A percentile compares a stretch with the other conserved stretches of the same genome.
Evolutionary conservation across 805 yeast species (phyloP).

Genomic region (Zygoascus biomembranicola): DNA sequence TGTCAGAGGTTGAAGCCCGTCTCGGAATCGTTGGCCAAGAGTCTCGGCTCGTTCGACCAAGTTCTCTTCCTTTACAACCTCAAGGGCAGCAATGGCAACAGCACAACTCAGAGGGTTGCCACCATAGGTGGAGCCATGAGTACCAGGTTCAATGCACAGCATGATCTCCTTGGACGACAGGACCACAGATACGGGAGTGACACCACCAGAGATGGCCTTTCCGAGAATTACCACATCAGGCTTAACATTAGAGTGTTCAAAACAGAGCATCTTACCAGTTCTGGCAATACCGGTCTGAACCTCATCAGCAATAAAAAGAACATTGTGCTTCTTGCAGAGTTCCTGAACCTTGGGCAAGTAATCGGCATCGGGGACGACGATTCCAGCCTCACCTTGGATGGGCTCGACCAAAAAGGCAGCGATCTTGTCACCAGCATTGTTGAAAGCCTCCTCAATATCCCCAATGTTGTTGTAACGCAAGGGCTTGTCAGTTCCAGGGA

Average conservation of each 20-base stretch:
- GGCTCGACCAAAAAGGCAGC: constrained; percentile 93
- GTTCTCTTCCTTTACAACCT: constrained; percentile 82
- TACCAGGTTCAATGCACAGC: constrained; percentile 86
- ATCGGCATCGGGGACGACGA: constrained; percentile 82
- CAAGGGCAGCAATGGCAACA: constrained; percentile 87
- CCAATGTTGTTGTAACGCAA: constrained; percentile 79
- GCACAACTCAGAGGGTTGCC: constrained; percentile 94
- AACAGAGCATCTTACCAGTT: constrained; percentile 89
- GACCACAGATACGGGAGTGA: constrained; percentile 85
- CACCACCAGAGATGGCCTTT: constrained; percentile 94
- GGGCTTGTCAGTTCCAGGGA: constrained; percentile 63
- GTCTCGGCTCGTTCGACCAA: constrained; percentile 68
- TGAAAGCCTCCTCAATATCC: constrained; percentile 77
- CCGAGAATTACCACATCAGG: constrained; percentile 89
- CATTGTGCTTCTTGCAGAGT: constrained; percentile 75
- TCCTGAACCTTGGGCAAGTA: constrained; percentile 66
- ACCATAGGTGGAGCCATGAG: constrained; percentile 97
- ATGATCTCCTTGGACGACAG: constrained; percentile 83
- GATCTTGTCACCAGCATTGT: constrained; percentile 75
- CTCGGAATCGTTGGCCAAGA: constrained; percentile 63
- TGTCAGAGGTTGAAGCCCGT: constrained; percentile 31
- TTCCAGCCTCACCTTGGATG: constrained; percentile 98
- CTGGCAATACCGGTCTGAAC: constrained; percentile 97
- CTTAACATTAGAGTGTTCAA: constrained; percentile 75
- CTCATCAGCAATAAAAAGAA: constrained; percentile 88